Evolutionary conservation across 176 grass and related monocot genomes (phyloP).

Genomic region (Sorghum bicolor): DNA sequence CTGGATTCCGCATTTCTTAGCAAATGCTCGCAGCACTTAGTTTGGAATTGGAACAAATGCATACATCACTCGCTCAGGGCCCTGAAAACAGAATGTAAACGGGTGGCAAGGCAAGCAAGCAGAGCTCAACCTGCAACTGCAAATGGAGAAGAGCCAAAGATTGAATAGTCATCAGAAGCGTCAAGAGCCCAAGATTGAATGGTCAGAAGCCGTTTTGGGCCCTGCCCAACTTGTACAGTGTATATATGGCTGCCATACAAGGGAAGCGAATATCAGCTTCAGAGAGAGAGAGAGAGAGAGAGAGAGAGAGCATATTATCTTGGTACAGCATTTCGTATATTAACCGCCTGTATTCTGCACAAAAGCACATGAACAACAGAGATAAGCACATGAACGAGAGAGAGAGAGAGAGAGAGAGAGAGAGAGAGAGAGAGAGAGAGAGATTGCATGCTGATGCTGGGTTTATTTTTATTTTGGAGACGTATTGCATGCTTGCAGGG

Average conservation of each 20-base stretch:
- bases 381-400: too few relatives aligned
- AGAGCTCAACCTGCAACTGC: background rate
- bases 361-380: background rate
- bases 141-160: background rate
- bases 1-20: background rate
- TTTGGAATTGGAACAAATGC: background rate
- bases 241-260: constrained; percentile 14
- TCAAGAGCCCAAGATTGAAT: background rate
- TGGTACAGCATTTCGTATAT: constrained; percentile 38
- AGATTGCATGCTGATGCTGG: background rate
- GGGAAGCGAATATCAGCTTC: constrained; percentile 26
- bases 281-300: background rate
- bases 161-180: constrained; percentile 4
- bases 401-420: background rate
- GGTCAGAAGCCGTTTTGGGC: constrained; percentile 5
- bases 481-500: background rate
- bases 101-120: constrained; percentile 13
- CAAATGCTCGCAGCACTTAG: background rate
- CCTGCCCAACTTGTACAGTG: constrained; percentile 26
- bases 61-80: background rate
- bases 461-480: background rate
- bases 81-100: constrained; percentile 1
- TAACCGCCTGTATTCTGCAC: constrained; percentile 6
- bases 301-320: constrained; percentile 22
- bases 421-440: background rate